Percentiles rank a stretch among this genome's conserved stretches.
These are phyloP conservation scores for Mycosphaerella arachidis DNA, from an alignment of 2,329 filamentous ascomycete species.

Conservation along the genomic window DNA sequence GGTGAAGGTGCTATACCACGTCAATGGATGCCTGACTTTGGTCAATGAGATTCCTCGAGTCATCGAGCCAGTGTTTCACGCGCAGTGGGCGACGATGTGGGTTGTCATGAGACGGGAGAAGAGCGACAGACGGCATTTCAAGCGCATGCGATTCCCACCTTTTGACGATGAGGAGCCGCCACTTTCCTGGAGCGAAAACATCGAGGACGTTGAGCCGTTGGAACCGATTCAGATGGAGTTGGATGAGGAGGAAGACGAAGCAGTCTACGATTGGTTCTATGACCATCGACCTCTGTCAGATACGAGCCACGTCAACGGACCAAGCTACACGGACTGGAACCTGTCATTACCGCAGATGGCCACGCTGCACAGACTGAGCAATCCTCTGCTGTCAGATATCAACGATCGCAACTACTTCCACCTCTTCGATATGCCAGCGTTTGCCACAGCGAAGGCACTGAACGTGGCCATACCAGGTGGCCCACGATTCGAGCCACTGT, in stretches of 20 bases:
- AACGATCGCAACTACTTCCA: slow-evolving; percentile 97
- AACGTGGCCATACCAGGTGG: slow-evolving; percentile 98
- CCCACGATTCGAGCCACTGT: slow-evolving; percentile 90
- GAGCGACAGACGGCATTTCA: slow-evolving; percentile 91
- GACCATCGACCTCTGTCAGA: slow-evolving; percentile 88
- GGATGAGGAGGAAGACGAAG: slow-evolving; percentile 84
- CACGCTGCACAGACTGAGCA: slow-evolving; percentile 83
- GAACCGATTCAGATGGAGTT: slow-evolving; percentile 99
- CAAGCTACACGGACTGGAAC: slow-evolving; percentile 96
- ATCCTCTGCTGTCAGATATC: slow-evolving; percentile 83
- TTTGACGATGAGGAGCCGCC: slow-evolving; percentile 99
- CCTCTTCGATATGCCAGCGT: slow-evolving; percentile 92
- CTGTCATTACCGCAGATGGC: slow-evolving; percentile 92
- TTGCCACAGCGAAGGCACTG: slow-evolving; percentile 91
- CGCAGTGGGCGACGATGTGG: slow-evolving; percentile 99
- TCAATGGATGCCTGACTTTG: slow-evolving; percentile 92
- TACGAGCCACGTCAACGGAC: slow-evolving; percentile 89
- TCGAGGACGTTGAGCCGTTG: slow-evolving; percentile 94
- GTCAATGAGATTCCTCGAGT: slow-evolving; percentile 96
- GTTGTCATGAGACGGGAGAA: slow-evolving; percentile 97
- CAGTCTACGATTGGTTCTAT: slow-evolving; percentile 96
- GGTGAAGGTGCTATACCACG: slow-evolving; percentile 96
- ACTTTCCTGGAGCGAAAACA: slow-evolving; percentile 96
- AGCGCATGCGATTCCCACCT: slow-evolving; percentile 96
- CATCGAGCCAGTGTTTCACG: slow-evolving; percentile 95